A percentile compares a stretch with the other conserved stretches of the same genome.
phyloP scores from a whole-genome alignment of 495 filamentous ascomycete species.

The Jackrogersella multiformis region DNA sequence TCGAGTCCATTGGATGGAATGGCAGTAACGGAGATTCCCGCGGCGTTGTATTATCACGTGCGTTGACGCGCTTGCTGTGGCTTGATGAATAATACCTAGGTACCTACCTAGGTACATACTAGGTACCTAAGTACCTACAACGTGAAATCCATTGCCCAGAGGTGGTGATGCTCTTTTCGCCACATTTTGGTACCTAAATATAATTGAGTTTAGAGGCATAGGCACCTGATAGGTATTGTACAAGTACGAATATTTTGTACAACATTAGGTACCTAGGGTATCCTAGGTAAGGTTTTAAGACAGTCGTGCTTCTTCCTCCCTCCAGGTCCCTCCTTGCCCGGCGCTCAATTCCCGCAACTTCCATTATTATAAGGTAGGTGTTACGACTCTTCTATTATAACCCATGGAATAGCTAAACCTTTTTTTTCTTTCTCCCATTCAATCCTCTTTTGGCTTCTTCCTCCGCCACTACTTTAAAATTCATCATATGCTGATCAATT shows the following conservation, averaged over 20 bases:
- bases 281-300: too few relatives aligned
- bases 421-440: slow-evolving; percentile 21
- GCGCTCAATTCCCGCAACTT: slow-evolving; percentile 39
- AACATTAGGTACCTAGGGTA: background rate
- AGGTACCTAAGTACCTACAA: too few relatives aligned
- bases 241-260: slow-evolving; percentile 6
- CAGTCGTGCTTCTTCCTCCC: slow-evolving; percentile 14
- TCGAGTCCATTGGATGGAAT: slow-evolving; percentile 22
- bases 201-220: too few relatives aligned
- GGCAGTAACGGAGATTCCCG: slow-evolving; percentile 38
- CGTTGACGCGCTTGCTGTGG: slow-evolving; percentile 36
- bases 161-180: too few relatives aligned
- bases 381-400: slow-evolving; percentile 25
- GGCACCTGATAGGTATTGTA: background rate
- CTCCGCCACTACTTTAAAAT: slow-evolving; percentile 34
- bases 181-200: too few relatives aligned
- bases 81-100: slow-evolving; percentile 30
- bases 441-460: slow-evolving; percentile 32
- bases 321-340: slow-evolving; percentile 37
- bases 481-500: slow-evolving; percentile 18
- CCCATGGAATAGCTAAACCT: background rate
- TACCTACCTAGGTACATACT: too few relatives aligned
- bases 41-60: slow-evolving; percentile 34
- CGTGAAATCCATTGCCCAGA: too few relatives aligned
- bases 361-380: slow-evolving; percentile 11